Evolutionary conservation across 306 rosid species (phyloP).

Genomic region (Citrullus mucosospermus): DNA sequence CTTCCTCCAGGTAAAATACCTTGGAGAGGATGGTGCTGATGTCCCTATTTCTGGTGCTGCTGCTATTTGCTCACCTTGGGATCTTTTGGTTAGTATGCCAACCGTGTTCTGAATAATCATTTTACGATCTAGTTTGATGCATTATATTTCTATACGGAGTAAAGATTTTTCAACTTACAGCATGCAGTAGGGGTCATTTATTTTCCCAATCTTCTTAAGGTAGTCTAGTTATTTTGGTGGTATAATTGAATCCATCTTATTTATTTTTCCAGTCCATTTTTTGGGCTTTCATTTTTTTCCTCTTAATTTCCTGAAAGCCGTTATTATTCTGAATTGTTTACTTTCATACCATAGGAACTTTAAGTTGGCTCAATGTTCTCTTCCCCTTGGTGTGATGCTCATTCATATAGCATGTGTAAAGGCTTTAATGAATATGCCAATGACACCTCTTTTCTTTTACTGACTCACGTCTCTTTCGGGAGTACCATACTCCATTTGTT

Average conservation of each 20-base stretch:
- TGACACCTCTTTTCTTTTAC: background rate
- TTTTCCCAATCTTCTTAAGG: background rate
- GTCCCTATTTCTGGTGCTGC: conserved; percentile 82
- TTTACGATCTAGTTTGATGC: background rate
- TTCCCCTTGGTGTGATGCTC: background rate
- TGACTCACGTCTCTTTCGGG: no score
- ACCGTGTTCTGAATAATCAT: background rate
- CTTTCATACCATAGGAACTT: background rate
- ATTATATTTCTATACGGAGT: background rate
- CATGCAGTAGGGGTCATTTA: background rate
- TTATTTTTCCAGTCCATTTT: background rate
- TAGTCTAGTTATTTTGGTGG: background rate
- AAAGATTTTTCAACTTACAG: background rate
- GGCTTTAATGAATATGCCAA: background rate
- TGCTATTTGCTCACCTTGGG: conserved; percentile 90
- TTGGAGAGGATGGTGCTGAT: conserved; percentile 86
- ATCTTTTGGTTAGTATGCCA: conserved; percentile 70
- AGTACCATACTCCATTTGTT: no score
- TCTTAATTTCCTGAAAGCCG: background rate
- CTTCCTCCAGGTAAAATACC: conserved; percentile 65
- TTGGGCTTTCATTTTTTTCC: background rate
- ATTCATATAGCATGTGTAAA: background rate
- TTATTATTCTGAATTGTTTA: background rate
- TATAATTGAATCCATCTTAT: background rate
- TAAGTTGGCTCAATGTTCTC: background rate